Evolutionary conservation across 495 filamentous ascomycete genomes (phyloP).

Genomic region (Hypoxylon lienhwacheense): DNA sequence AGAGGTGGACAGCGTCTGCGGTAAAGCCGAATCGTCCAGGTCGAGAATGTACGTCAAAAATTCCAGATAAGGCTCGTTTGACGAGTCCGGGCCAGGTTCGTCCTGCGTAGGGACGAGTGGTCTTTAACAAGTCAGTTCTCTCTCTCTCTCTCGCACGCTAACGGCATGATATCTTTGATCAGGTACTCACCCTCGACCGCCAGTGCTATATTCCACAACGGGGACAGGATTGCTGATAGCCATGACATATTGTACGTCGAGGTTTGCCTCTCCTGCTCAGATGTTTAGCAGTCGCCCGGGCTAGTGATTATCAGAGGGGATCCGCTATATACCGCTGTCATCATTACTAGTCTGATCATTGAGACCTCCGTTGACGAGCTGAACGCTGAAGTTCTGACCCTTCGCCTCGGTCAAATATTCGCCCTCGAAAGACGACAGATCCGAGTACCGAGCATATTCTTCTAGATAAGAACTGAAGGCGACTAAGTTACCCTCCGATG

Average conservation of each 20-base stretch:
- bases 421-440: slow-evolving; percentile 38
- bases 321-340: slow-evolving; percentile 40
- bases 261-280: slow-evolving; percentile 62
- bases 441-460: slow-evolving; percentile 48
- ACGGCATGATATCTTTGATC: background rate
- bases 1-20: slow-evolving; percentile 69
- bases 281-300: background rate
- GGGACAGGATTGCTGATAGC: slow-evolving; percentile 60
- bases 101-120: slow-evolving; percentile 65
- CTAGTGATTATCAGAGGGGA: background rate
- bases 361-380: slow-evolving; percentile 57
- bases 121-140: slow-evolving; percentile 20
- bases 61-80: slow-evolving; percentile 76
- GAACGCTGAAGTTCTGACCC: slow-evolving; percentile 56
- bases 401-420: slow-evolving; percentile 46
- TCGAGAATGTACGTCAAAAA: slow-evolving; percentile 60
- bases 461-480: slow-evolving; percentile 63
- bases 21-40: slow-evolving; percentile 53
- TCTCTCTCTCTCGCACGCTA: background rate
- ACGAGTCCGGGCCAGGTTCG: slow-evolving; percentile 51
- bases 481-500: slow-evolving; percentile 52
- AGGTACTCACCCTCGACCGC: slow-evolving; percentile 57
- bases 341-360: slow-evolving; percentile 54
- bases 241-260: slow-evolving; percentile 69
- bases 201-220: slow-evolving; percentile 68